Conservation (phyloP, 2,329 filamentous ascomycete genomes). For the Cercospora sp. region DNA sequence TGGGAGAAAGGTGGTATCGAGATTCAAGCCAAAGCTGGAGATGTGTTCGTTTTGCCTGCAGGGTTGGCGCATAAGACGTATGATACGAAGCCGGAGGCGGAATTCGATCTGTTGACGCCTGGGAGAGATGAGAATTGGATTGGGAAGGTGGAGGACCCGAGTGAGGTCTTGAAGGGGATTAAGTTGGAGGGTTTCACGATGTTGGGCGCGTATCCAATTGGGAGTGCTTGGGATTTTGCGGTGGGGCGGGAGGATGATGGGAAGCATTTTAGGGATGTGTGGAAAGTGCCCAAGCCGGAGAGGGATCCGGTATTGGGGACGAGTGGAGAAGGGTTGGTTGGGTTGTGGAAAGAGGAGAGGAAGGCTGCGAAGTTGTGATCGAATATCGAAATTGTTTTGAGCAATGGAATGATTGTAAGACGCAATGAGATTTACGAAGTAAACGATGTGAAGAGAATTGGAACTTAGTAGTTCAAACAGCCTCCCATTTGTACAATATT, state of each 20-base stretch:
- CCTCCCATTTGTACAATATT: slow-evolving; percentile 13
- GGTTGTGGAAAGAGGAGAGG: slow-evolving; percentile 33
- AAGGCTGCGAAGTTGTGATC: neutral
- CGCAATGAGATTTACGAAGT: neutral
- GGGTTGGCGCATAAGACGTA: slow-evolving; percentile 59
- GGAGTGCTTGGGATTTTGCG: slow-evolving; percentile 54
- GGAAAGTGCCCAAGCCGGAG: slow-evolving; percentile 49
- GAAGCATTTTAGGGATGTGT: slow-evolving; percentile 46
- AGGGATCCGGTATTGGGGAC: slow-evolving; percentile 52
- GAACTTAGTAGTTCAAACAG: neutral
- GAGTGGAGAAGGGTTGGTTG: slow-evolving; percentile 40
- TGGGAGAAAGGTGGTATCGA: slow-evolving; percentile 53
- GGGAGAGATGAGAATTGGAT: slow-evolving; percentile 35
- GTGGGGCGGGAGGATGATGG: slow-evolving; percentile 48
- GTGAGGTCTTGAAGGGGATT: slow-evolving; percentile 41
- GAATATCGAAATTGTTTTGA: neutral
- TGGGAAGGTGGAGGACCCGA: slow-evolving; percentile 40
- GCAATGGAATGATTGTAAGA: neutral
- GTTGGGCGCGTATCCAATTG: slow-evolving; percentile 58
- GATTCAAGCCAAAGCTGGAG: slow-evolving; percentile 52
- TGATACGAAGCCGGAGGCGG: slow-evolving; percentile 42
- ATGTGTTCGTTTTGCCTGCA: slow-evolving; percentile 61
- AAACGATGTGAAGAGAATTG: neutral
- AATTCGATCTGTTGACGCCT: slow-evolving; percentile 49
- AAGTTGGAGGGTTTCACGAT: slow-evolving; percentile 53